phyloP scores from a whole-genome alignment of 371 early-diverging fungal genomes.

The Dipsacomyces acuminosporus region DNA sequence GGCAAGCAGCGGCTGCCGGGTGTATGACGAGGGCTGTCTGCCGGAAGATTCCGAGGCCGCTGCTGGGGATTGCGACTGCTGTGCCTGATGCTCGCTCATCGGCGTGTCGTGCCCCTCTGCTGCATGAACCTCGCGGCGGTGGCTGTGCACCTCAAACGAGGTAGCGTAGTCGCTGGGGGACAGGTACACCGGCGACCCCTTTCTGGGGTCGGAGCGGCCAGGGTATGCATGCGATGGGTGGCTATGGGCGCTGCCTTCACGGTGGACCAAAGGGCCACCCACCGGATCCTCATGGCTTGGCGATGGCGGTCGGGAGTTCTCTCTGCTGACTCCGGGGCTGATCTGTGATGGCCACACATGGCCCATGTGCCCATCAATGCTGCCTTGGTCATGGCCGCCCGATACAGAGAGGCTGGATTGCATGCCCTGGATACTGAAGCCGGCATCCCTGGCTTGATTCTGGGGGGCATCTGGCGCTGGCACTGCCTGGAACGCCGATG shows the following conservation, averaged over 20 bases:
- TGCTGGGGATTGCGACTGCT: no score
- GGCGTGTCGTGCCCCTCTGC: no score
- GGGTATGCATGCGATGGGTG: constrained; percentile 8
- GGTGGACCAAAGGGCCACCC: background rate
- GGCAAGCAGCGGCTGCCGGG: constrained; percentile 27
- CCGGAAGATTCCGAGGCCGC: constrained; percentile 6
- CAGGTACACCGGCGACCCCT: constrained; percentile 42
- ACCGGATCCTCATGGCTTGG: constrained; percentile 5
- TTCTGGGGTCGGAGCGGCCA: constrained; percentile 37
- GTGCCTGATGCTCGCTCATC: no score
- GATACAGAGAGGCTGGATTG: constrained; percentile 31
- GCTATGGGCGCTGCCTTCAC: background rate
- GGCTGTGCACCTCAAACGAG: constrained; percentile 34
- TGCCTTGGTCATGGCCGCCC: constrained; percentile 37
- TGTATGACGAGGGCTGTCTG: background rate
- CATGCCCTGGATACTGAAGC: constrained; percentile 15
- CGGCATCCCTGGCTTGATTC: background rate
- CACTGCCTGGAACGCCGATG: constrained; percentile 2
- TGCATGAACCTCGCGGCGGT: background rate
- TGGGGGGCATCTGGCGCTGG: background rate
- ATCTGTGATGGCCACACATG: constrained; percentile 46
- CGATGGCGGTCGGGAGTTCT: constrained; percentile 24
- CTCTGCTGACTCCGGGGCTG: constrained; percentile 36
- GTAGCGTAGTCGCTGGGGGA: constrained; percentile 38
- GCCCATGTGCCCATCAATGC: constrained; percentile 20